These are phyloP conservation scores for Fonsecaea multimorphosa DNA, from an alignment of 2,329 filamentous ascomycete genomes.

Conservation along the genomic window DNA sequence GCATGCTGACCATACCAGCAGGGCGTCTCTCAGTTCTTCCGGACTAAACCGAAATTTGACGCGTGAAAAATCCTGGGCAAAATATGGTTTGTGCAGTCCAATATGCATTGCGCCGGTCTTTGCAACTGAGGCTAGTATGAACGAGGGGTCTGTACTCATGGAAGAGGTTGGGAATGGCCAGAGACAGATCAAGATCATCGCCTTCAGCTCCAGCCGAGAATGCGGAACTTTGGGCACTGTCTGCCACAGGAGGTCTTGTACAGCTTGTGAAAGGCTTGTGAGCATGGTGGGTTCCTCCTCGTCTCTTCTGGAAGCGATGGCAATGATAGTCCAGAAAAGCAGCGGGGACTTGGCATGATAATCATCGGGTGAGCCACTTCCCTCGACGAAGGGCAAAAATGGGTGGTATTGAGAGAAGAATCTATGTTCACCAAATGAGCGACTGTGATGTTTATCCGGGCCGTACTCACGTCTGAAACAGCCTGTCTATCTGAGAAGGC, in stretches of 20 bases:
- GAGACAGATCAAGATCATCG: conserved; percentile 66
- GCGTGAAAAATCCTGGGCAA: conserved; percentile 62
- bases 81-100: conserved; percentile 67
- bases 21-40: conserved; percentile 68
- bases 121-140: conserved; percentile 69
- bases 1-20: conserved; percentile 69
- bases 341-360: conserved; percentile 65
- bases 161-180: conserved; percentile 69
- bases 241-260: conserved; percentile 66
- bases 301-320: conserved; percentile 66
- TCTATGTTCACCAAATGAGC: neutral
- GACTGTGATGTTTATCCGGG: neutral
- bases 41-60: conserved; percentile 60
- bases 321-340: conserved; percentile 70
- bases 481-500: neutral
- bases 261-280: conserved; percentile 56
- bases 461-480: neutral
- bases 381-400: conserved; percentile 5
- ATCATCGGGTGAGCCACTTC: conserved; percentile 54
- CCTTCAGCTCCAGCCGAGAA: conserved; percentile 68
- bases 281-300: conserved; percentile 60
- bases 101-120: conserved; percentile 70
- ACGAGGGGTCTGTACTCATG: conserved; percentile 68
- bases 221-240: conserved; percentile 66
- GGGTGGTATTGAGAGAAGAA: neutral